phyloP scores from a whole-genome alignment of 1,139 yeast genomes.

The Pichia sp. region DNA sequence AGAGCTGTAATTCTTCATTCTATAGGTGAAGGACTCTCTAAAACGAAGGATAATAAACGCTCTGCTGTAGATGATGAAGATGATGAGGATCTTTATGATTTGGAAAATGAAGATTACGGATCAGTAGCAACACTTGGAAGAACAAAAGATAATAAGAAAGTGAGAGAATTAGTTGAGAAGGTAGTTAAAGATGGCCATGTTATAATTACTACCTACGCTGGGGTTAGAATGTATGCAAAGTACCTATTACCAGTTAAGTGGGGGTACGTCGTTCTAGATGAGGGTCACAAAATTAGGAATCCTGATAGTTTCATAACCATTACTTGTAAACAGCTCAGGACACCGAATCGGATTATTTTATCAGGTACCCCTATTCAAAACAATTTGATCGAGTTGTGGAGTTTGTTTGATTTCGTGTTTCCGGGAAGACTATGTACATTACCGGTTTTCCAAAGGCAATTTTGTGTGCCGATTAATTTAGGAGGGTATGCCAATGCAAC shows the following conservation, averaged over 20 bases:
- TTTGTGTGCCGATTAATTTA: constrained; percentile 85
- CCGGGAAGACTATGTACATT: constrained; percentile 93
- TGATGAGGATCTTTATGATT: constrained; percentile 34
- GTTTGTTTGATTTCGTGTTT: constrained; percentile 87
- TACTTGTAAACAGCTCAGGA: constrained; percentile 75
- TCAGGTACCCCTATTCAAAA: constrained; percentile 98
- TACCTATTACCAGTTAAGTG: constrained; percentile 65
- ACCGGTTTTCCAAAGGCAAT: constrained; percentile 90
- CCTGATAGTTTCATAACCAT: constrained; percentile 89
- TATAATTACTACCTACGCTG: constrained; percentile 86
- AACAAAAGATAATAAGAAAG: constrained; percentile 39
- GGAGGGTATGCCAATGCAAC: constrained; percentile 99
- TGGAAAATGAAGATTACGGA: constrained; percentile 30
- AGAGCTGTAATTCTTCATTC: constrained; percentile 84
- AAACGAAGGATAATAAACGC: constrained; percentile 27
- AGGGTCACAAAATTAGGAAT: constrained; percentile 93
- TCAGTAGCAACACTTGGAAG: constrained; percentile 23
- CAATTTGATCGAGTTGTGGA: constrained; percentile 87
- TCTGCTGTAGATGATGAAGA: constrained; percentile 19
- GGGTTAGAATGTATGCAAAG: constrained; percentile 72
- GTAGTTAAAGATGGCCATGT: constrained; percentile 70
- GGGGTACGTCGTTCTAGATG: constrained; percentile 91
- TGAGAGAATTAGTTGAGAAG: constrained; percentile 44
- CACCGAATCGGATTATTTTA: constrained; percentile 76
- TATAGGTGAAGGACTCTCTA: constrained; percentile 75